Evolutionary conservation across 441 rosid genomes (phyloP).

Genomic region (Cnidoscolus chayamansa): DNA sequence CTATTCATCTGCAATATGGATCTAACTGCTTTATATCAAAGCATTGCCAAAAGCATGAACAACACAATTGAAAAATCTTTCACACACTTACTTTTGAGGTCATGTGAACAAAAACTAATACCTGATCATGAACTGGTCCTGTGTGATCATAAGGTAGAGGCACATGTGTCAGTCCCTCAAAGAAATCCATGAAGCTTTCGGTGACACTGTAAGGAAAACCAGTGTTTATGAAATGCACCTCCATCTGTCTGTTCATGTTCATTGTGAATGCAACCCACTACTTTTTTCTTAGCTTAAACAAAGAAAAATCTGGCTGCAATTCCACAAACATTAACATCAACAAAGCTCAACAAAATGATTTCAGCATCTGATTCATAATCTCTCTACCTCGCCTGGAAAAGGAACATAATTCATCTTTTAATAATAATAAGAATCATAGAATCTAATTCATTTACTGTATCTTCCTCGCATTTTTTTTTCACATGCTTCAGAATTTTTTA

Average conservation of each 20-base stretch:
- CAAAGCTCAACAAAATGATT: neutral
- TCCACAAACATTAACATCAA: slow-evolving; percentile 9
- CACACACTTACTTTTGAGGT: neutral
- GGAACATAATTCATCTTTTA: too few relatives aligned
- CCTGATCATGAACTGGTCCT: slow-evolving; percentile 59
- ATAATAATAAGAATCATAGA: neutral
- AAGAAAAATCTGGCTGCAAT: slow-evolving; percentile 24
- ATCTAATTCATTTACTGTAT: neutral
- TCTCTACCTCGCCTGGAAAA: neutral
- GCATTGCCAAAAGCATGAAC: slow-evolving; percentile 22
- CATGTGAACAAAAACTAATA: neutral
- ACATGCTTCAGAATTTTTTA: neutral
- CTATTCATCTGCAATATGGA: slow-evolving; percentile 4
- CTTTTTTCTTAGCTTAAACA: slow-evolving; percentile 9
- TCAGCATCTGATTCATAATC: neutral
- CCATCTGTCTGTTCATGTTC: slow-evolving; percentile 55
- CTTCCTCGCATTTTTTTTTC: neutral
- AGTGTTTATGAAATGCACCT: slow-evolving; percentile 48
- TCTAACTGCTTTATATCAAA: neutral
- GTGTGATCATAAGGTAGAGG: slow-evolving; percentile 59
- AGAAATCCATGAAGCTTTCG: slow-evolving; percentile 68
- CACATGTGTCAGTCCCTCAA: slow-evolving; percentile 60
- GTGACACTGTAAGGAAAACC: slow-evolving; percentile 54
- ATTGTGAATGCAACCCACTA: slow-evolving; percentile 25
- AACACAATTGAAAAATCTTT: neutral